phyloP scores from a whole-genome alignment of 768 basidiomycete species.

The Pleurotus tuber-regium region DNA sequence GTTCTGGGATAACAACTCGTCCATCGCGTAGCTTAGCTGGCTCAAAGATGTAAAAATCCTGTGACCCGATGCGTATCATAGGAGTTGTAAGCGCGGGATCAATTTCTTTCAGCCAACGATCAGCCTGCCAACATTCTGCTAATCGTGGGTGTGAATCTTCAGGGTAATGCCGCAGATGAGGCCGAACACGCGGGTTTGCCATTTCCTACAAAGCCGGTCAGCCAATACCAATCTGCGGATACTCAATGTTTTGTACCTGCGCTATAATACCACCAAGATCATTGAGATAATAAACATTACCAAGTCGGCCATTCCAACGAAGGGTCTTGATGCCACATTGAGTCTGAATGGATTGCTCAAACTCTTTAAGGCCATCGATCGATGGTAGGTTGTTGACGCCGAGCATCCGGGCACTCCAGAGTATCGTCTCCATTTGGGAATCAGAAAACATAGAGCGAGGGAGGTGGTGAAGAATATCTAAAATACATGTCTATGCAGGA shows the following conservation, averaged over 20 bases:
- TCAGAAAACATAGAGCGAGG: slow-evolving; percentile 29
- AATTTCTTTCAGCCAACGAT: slow-evolving; percentile 27
- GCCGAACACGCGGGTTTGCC: slow-evolving; percentile 31
- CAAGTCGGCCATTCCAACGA: slow-evolving; percentile 26
- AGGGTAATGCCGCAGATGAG: slow-evolving; percentile 29
- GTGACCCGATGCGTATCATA: slow-evolving; percentile 19
- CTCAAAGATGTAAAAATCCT: slow-evolving; percentile 29
- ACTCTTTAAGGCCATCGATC: slow-evolving; percentile 12
- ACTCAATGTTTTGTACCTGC: too few species aligned
- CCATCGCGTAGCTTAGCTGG: slow-evolving; percentile 20
- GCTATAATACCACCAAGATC: slow-evolving; percentile 25
- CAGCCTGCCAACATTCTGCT: slow-evolving; percentile 21
- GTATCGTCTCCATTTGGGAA: slow-evolving; percentile 25
- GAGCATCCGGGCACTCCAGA: slow-evolving; percentile 23
- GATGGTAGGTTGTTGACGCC: slow-evolving; percentile 22
- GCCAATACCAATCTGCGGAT: too few species aligned
- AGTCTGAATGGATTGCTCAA: slow-evolving; percentile 18
- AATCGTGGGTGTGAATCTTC: slow-evolving; percentile 26
- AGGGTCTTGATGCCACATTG: slow-evolving; percentile 27
- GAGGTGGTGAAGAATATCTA: slow-evolving; percentile 29
- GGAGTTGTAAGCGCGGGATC: slow-evolving; percentile 21
- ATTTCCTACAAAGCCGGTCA: too few species aligned
- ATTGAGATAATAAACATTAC: slow-evolving; percentile 31
- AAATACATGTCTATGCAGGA: slow-evolving; percentile 27
- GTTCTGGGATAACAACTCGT: slow-evolving; percentile 18